phyloP scores from a whole-genome alignment of 2,329 filamentous ascomycete genomes.

The Sporothrix mexicana region DNA sequence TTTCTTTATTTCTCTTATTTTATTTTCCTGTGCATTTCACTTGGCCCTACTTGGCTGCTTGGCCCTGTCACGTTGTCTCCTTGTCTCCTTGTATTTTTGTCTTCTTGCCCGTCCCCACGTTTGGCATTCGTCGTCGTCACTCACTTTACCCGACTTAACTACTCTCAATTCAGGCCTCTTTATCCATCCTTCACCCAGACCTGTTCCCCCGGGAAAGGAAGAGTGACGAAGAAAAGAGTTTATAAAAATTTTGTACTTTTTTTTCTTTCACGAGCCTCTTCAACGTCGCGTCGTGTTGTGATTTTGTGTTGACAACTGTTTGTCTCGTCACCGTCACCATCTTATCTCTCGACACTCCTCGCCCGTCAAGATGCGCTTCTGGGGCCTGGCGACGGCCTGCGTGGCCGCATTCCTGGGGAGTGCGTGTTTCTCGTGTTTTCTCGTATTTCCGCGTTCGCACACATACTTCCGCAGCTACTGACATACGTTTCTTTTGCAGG shows the following conservation, averaged over 20 bases:
- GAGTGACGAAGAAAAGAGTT: too few species aligned
- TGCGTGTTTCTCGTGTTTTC: conserved; percentile 11
- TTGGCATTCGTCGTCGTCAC: not conserved
- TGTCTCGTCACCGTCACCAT: not conserved
- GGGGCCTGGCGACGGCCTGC: conserved; percentile 25
- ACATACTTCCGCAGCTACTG: not conserved
- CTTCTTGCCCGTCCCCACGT: not conserved
- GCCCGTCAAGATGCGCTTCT: conserved; percentile 25
- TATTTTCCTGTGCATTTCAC: too few species aligned
- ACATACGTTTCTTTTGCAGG: not conserved
- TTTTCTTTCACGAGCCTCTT: not conserved
- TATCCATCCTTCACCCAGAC: not conserved
- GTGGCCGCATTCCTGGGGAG: conserved; percentile 14
- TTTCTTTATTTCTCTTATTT: not conserved
- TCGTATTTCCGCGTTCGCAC: not conserved
- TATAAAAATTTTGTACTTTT: conserved; percentile 7
- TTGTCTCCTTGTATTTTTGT: too few species aligned
- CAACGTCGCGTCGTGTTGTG: not conserved
- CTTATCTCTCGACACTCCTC: not conserved
- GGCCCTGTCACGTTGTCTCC: not conserved
- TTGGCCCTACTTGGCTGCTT: conserved; percentile 1
- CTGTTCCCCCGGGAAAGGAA: too few species aligned
- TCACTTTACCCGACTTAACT: conserved; percentile 17
- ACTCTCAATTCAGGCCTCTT: conserved; percentile 6
- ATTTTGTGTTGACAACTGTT: not conserved